Base-by-base conservation (phyloP, 169 alveolate genomes). In the Cryptosporidium sp. region DNA sequence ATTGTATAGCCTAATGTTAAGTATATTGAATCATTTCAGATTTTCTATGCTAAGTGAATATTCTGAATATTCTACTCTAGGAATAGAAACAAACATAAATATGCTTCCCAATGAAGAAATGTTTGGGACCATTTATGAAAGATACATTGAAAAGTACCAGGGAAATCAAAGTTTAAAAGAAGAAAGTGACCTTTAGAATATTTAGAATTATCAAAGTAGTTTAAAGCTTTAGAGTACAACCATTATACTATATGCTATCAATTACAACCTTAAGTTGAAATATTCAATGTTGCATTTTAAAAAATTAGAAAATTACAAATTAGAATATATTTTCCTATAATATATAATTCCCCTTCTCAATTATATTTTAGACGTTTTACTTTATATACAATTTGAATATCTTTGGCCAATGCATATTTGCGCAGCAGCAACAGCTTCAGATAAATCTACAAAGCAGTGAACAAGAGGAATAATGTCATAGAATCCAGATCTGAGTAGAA, bases 21-120 rank as follows among this genome's bases (percentile, higher is more conserved):
- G 2, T 35, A 4, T 33, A 16, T 75, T 86, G 2, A 89, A 84
- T 26, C 71, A 67, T 50, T 55, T 62, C 26, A 62, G 92, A 26
- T 92, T 92, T 69, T 92, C 92, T 68, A 92, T 91, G 59, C 85
- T 85, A 18, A 91, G 75, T 35, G 94, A 92, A 67, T 84, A 84
- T 37, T 71, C 89, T 51, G 93, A 92, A 71, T 92, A 92, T 70
- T 92, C 92, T 51, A 85, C 92, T 69, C 85, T 89, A 23, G 94
- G 91, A 3, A 84, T 92, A 62, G 92, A 92, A 35, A 91, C 85
- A 55, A 86, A 68, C 71, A 58, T 86, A 26, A 73, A 89, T 39
- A 86, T 85, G 71, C 71, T 86, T 61, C 92, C 94, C 21, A 92
- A 92, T 69, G 93, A 86, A 1, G 94, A 86, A 33, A 50, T 69